A percentile compares a stretch with the other conserved stretches of the same genome.
These are phyloP conservation scores for Tricholoma terreum DNA, from an alignment of 768 basidiomycete species.

Conservation along the genomic window DNA sequence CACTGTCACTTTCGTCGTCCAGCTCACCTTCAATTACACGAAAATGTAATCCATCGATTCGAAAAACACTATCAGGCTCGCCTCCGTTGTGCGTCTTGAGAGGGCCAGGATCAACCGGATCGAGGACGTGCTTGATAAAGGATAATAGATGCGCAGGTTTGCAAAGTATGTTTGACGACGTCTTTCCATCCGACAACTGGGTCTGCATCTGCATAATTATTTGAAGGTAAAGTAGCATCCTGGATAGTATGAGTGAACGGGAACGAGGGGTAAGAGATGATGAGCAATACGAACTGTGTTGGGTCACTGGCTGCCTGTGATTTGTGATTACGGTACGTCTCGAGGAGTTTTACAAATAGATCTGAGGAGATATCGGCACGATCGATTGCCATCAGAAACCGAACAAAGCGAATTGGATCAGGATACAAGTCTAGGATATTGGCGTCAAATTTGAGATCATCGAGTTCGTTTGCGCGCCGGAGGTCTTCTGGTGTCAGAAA, in stretches of 20 bases:
- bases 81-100: slow-evolving; percentile 13
- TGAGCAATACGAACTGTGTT: slow-evolving; percentile 39
- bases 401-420: slow-evolving; percentile 68
- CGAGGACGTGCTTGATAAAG: slow-evolving; percentile 79
- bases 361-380: slow-evolving; percentile 69
- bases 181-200: slow-evolving; percentile 52
- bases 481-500: slow-evolving; percentile 54
- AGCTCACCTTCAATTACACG: slow-evolving; percentile 34
- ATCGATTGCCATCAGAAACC: slow-evolving; percentile 60
- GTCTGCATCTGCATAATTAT: slow-evolving; percentile 81
- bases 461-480: slow-evolving; percentile 34
- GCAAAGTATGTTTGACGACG: slow-evolving; percentile 52
- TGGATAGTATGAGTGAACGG: slow-evolving; percentile 22
- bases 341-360: slow-evolving; percentile 72
- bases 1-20: slow-evolving; percentile 53
- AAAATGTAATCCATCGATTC: slow-evolving; percentile 31
- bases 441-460: slow-evolving; percentile 46
- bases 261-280: neutral
- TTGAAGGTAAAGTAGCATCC: slow-evolving; percentile 73
- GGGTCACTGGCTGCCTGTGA: slow-evolving; percentile 42
- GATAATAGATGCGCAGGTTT: slow-evolving; percentile 74
- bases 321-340: slow-evolving; percentile 57
- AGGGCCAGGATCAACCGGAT: slow-evolving; percentile 34
- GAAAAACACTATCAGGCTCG: neutral
- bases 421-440: slow-evolving; percentile 71